Conservation (phyloP, 2,329 filamentous ascomycete genomes). For the Cladosporium austrohemisphaericum region DNA sequence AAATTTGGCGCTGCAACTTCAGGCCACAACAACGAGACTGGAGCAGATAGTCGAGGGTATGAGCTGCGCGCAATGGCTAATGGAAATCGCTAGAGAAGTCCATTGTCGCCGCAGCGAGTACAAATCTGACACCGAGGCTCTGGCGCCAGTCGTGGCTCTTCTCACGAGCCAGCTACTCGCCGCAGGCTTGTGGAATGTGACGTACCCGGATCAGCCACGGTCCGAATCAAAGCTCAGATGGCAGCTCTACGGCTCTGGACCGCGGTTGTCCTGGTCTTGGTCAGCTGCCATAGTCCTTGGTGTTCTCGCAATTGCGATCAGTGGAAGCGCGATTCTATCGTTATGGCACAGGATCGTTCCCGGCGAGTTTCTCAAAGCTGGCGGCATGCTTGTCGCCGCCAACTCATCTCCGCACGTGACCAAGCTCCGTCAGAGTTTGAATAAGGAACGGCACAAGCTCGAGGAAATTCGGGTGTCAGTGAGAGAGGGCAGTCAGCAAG, state of each 20-base stretch:
- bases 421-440: background rate
- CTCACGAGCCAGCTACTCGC: background rate
- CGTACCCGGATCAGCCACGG: background rate
- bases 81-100: background rate
- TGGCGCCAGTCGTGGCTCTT: background rate
- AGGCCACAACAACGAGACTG: background rate
- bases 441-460: background rate
- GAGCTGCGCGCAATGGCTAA: background rate
- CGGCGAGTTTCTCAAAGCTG: background rate
- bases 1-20: background rate
- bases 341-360: background rate
- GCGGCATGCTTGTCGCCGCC: background rate
- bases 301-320: background rate
- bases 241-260: background rate
- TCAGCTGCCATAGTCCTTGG: background rate
- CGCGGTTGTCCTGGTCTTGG: background rate
- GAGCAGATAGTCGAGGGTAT: background rate
- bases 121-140: background rate
- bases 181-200: background rate
- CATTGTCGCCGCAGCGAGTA: background rate
- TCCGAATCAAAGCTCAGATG: background rate
- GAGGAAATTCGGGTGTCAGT: background rate
- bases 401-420: background rate
- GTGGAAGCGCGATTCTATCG: background rate
- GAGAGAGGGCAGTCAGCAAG: background rate